These are phyloP conservation scores for Fusarium guadeloupense DNA, from an alignment of 2,329 filamentous ascomycete genomes.

Conservation along the genomic window DNA sequence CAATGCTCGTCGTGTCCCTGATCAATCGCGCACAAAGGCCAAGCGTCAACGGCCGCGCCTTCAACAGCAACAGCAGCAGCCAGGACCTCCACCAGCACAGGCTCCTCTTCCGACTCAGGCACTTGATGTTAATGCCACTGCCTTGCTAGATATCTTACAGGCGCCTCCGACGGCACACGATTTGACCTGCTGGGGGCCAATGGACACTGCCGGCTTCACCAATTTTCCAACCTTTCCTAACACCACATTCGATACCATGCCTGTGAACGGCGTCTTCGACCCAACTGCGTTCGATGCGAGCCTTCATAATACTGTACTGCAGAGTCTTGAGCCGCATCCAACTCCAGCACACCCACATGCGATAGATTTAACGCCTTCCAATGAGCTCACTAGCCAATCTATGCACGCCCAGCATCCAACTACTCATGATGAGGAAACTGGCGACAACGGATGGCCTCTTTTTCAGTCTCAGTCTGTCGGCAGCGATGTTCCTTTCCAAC, in stretches of 20 bases:
- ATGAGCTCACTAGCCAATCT: conserved; percentile 32
- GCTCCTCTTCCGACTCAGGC: conserved; percentile 36
- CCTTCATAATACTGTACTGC: conserved; percentile 38
- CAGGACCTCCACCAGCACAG: conserved; percentile 37
- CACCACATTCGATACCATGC: conserved; percentile 41
- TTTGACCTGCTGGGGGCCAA: conserved; percentile 42
- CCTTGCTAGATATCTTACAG: conserved; percentile 43
- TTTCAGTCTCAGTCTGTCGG: conserved; percentile 39
- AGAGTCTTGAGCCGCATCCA: conserved; percentile 29
- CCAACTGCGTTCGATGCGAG: conserved; percentile 37
- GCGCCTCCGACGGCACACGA: conserved; percentile 41
- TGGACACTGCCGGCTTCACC: conserved; percentile 39
- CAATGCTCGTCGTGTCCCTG: conserved; percentile 36
- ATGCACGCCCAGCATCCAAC: conserved; percentile 31
- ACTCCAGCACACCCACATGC: conserved; percentile 31
- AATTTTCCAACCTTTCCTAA: conserved; percentile 38
- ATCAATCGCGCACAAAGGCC: conserved; percentile 41
- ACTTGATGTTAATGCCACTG: conserved; percentile 42
- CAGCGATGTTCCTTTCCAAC: conserved; percentile 39
- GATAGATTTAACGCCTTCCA: conserved; percentile 36
- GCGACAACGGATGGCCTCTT: conserved; percentile 40
- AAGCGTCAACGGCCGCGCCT: conserved; percentile 42
- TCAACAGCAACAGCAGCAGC: conserved; percentile 24
- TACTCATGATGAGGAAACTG: conserved; percentile 39
- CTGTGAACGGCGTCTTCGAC: conserved; percentile 38